Base-by-base conservation (phyloP, 129 eudicot genomes). In the Glebionis coronaria region DNA sequence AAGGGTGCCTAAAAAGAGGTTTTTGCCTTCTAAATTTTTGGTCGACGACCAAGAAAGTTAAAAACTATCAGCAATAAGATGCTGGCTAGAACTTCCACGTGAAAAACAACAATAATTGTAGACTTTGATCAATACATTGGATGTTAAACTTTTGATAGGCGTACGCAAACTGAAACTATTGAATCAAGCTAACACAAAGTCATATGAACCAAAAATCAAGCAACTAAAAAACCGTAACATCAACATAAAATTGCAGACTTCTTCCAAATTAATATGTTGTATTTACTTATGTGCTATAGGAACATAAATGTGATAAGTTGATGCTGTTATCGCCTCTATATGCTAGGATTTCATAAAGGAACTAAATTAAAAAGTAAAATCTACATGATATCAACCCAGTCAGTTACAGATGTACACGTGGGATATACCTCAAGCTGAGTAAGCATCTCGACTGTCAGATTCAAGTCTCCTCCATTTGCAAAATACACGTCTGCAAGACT, bases 401-500 rank as follows among this genome's bases (percentile, higher is more conserved):
- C 40, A 19, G 55, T 61, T 47, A 9, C 7, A 28, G 28, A 58
- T 19, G 53, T 5, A 3, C 9, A 28, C 28, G 19, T 69, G 23
- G 25, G 19, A 62, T 56, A 67, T 84, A 93, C 98, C 98, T 93
- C 98, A 47, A 88, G 95, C 86, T 88, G 98, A 59, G 92, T 84
- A 73, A 93, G 98, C 91, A 88, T 88, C 69, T 88, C 97, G 49
- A 93, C 81, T 63, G 98, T 93, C 68, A 88, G 65, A 56, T 93
- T 85, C 61, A 90, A 70, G 69, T 90, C 95, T 42, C 90, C 79
- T 27, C 87, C 94, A 79, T 81, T 90, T 28, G 95, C 84, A 69
- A 70, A 78, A 70, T 78, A 86, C 38, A 81, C 86, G 47, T 83
- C 89, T 2, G 86, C 84, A 68, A 83, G 82, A 65, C 89, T 86